phyloP scores from a whole-genome alignment of 2,329 filamentous ascomycete genomes.

The Pseudogymnoascus sp. region DNA sequence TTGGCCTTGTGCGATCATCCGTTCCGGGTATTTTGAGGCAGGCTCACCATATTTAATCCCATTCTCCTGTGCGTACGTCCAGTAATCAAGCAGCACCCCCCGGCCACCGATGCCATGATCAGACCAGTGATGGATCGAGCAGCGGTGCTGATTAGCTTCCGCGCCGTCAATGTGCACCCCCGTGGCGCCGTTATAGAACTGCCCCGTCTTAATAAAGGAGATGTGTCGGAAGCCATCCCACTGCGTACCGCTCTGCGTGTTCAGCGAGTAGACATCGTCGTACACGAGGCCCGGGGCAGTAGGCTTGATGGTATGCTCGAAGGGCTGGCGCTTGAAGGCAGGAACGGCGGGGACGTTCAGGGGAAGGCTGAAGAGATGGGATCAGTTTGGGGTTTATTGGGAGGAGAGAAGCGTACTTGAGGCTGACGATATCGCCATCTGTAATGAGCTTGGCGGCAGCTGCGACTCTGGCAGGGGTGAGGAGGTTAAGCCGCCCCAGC shows the following conservation, averaged over 20 bases:
- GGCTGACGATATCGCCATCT: conserved; percentile 35
- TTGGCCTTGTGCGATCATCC: neutral
- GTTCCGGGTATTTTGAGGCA: neutral
- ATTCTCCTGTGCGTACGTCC: conserved; percentile 35
- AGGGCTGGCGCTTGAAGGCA: conserved; percentile 29
- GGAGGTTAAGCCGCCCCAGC: conserved; percentile 39
- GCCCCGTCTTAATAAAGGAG: conserved; percentile 19
- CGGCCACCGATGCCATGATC: conserved; percentile 46
- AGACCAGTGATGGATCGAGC: conserved; percentile 28
- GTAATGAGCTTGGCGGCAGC: conserved; percentile 36
- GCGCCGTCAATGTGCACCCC: conserved; percentile 23
- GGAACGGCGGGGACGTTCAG: conserved; percentile 31
- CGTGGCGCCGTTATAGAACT: conserved; percentile 26
- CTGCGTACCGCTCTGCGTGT: conserved; percentile 51
- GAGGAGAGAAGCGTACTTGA: conserved; percentile 24
- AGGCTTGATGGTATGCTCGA: conserved; percentile 29
- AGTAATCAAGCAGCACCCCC: conserved; percentile 48
- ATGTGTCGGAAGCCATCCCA: conserved; percentile 49
- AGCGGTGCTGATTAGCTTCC: conserved; percentile 22
- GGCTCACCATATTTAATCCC: conserved; percentile 29
- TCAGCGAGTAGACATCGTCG: conserved; percentile 53
- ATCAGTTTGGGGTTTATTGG: neutral
- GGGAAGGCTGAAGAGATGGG: conserved; percentile 19
- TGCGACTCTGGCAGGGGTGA: conserved; percentile 37
- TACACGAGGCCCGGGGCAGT: conserved; percentile 36